phyloP scores from a whole-genome alignment of 306 rosid genomes.

The Casuarina glauca region DNA sequence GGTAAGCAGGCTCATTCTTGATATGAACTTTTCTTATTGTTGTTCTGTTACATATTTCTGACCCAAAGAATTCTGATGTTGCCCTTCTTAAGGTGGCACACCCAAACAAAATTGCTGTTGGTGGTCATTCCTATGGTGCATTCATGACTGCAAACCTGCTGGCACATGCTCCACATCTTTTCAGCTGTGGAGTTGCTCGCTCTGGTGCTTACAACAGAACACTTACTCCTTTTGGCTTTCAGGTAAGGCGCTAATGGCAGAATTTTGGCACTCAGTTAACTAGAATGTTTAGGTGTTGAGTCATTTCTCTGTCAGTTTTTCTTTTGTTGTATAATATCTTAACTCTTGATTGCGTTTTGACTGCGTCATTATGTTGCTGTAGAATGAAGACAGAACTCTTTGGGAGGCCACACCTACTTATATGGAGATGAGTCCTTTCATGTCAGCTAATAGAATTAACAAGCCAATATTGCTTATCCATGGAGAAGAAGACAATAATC shows the following conservation, averaged over 20 bases:
- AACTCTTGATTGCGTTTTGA: constrained; percentile 4
- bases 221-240: constrained; percentile 97
- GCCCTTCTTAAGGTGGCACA: constrained; percentile 71
- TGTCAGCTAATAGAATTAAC: constrained; percentile 93
- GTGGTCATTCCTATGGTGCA: constrained; percentile 99
- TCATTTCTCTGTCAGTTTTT: not conserved
- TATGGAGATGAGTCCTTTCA: constrained; percentile 97
- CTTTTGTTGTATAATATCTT: constrained; percentile 1
- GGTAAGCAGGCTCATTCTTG: constrained; percentile 49
- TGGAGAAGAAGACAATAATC: constrained; percentile 95
- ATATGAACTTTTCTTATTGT: constrained; percentile 3
- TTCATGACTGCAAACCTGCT: constrained; percentile 99
- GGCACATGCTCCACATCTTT: constrained; percentile 98
- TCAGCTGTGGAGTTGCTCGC: constrained; percentile 97
- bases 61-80: constrained; percentile 23
- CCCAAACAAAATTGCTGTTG: constrained; percentile 90
- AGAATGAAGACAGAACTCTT: constrained; percentile 97
- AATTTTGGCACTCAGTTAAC: not conserved
- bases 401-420: constrained; percentile 92
- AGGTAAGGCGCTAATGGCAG: constrained; percentile 46
- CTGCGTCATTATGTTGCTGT: constrained; percentile 25
- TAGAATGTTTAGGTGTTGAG: not conserved
- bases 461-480: constrained; percentile 95
- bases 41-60: constrained; percentile 15
- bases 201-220: constrained; percentile 99